Conservation (phyloP, 2,329 filamentous ascomycete species). For the Fusarium agapanthi region DNA sequence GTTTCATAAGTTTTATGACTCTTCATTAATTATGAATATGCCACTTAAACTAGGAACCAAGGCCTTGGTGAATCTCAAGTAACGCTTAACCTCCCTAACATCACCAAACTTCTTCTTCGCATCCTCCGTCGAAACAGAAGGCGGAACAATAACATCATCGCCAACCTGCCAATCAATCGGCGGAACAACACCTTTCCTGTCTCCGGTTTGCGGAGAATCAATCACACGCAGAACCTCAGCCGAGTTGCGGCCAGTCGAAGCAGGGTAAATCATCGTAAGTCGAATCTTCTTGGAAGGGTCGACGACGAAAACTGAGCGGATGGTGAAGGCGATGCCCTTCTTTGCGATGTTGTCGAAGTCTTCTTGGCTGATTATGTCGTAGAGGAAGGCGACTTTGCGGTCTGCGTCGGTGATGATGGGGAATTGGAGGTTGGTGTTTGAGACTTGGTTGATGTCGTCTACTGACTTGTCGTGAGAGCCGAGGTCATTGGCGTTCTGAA, state of each 20-base stretch:
- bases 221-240: conserved; percentile 79
- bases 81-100: conserved; percentile 71
- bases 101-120: conserved; percentile 88
- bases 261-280: conserved; percentile 89
- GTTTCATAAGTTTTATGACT: not conserved
- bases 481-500: conserved; percentile 1
- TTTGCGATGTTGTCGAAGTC: conserved; percentile 80
- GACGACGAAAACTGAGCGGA: conserved; percentile 92
- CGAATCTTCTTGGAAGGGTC: conserved; percentile 93
- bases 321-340: conserved; percentile 88
- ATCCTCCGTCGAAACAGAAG: conserved; percentile 80
- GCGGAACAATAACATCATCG: conserved; percentile 90
- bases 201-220: conserved; percentile 80
- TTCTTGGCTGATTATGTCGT: conserved; percentile 71
- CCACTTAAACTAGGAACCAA: not conserved
- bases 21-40: accelerated
- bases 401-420: conserved; percentile 19
- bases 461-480: conserved; percentile 14
- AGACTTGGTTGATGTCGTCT: conserved; percentile 8
- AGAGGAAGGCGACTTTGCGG: conserved; percentile 4
- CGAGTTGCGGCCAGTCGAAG: conserved; percentile 84
- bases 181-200: conserved; percentile 86
- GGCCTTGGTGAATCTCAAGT: conserved; percentile 71
- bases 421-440: conserved; percentile 13
- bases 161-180: conserved; percentile 90